These are phyloP conservation scores for Starmerella davenportii DNA, from an alignment of 805 yeast genomes.

Conservation along the genomic window DNA sequence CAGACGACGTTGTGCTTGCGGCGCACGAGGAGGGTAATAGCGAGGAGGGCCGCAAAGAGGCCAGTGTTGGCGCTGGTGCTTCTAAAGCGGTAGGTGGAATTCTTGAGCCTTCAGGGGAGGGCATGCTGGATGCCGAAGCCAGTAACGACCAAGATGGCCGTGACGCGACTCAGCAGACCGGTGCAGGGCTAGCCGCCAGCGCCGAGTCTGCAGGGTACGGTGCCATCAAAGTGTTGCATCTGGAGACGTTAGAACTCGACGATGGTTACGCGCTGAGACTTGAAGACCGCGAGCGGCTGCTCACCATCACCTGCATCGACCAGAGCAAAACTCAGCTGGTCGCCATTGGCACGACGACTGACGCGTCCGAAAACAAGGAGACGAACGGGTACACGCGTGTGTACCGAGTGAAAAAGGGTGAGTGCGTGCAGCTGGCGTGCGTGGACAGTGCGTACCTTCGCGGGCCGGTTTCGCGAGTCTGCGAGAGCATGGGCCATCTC, in stretches of 20 bases:
- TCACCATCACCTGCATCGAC: slow-evolving; percentile 4
- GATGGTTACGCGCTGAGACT: neutral
- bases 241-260: slow-evolving; percentile 3
- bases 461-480: slow-evolving; percentile 66
- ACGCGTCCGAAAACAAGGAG: slow-evolving; percentile 62
- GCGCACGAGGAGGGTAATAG: neutral
- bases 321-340: slow-evolving; percentile 36
- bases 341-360: slow-evolving; percentile 60
- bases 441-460: slow-evolving; percentile 41
- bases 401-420: slow-evolving; percentile 17
- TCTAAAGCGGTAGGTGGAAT: no score
- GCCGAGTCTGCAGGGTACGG: slow-evolving; percentile 1
- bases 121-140: neutral
- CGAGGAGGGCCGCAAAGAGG: neutral
- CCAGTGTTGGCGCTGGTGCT: no score
- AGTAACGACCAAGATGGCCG: neutral
- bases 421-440: neutral
- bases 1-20: neutral
- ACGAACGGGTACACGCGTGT: slow-evolving; percentile 63
- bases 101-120: no score
- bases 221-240: slow-evolving; percentile 3
- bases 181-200: no score
- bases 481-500: slow-evolving; percentile 69
- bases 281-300: slow-evolving; percentile 9
- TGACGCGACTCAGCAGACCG: neutral